A percentile compares a stretch with the other conserved stretches of the same genome.
phyloP scores from a whole-genome alignment of 2,329 filamentous ascomycete species.

The Microsporum canis region DNA sequence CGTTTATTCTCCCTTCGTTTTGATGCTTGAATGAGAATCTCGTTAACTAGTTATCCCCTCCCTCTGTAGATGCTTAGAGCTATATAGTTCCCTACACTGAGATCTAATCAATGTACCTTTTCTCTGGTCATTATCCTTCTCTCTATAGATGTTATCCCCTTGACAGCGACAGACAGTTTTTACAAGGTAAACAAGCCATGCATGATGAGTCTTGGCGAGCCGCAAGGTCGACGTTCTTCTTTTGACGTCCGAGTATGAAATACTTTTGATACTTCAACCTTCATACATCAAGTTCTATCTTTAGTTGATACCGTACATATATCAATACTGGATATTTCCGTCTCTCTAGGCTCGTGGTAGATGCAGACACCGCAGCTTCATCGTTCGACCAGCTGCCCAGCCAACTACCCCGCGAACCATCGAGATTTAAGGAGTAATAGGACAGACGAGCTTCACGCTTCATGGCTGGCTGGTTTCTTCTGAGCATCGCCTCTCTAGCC shows the following conservation, averaged over 20 bases:
- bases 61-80: neutral
- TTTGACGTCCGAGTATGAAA: too few relatives aligned
- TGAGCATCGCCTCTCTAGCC: slow-evolving; percentile 8
- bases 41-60: neutral
- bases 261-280: too few relatives aligned
- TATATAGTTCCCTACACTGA: neutral
- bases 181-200: too few relatives aligned
- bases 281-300: too few relatives aligned
- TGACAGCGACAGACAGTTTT: too few relatives aligned
- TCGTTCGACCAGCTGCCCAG: neutral
- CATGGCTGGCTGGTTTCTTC: neutral
- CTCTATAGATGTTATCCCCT: neutral
- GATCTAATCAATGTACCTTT: neutral
- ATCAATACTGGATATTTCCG: too few relatives aligned
- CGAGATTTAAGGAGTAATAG: too few relatives aligned
- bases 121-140: neutral
- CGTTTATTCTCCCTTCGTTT: neutral
- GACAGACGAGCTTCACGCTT: neutral
- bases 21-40: neutral
- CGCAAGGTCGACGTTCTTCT: too few relatives aligned
- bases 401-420: neutral
- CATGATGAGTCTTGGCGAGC: too few relatives aligned
- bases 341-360: too few relatives aligned
- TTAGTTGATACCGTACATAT: too few relatives aligned
- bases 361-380: neutral